Evolutionary conservation across 257 asterid genomes (phyloP).

Genomic region (Ajuga chamaepitys): DNA sequence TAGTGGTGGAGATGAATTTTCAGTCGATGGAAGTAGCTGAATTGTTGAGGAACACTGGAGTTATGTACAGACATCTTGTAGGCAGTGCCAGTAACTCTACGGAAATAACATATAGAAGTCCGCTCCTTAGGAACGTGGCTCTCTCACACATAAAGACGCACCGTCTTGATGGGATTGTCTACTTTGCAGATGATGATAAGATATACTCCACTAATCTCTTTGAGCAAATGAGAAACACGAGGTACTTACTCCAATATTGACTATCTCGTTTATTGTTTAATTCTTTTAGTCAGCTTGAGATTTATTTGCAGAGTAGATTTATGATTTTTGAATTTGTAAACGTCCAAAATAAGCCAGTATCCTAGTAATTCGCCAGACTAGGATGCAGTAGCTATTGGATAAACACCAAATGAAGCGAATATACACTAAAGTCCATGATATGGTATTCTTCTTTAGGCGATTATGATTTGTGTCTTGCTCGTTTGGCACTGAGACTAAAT

Average conservation of each 20-base stretch:
- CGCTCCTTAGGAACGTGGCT: conserved; percentile 51
- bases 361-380: neutral
- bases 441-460: neutral
- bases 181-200: conserved; percentile 66
- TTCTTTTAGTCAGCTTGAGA: conserved; percentile 4
- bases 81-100: conserved; percentile 35
- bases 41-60: conserved; percentile 56
- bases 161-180: conserved; percentile 68
- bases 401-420: neutral
- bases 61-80: conserved; percentile 64
- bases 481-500: neutral
- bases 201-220: conserved; percentile 46
- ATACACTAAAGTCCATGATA: neutral
- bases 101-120: conserved; percentile 28
- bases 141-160: conserved; percentile 66
- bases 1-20: conserved; percentile 65
- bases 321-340: too few species aligned
- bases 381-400: neutral
- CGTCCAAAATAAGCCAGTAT: neutral
- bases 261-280: neutral
- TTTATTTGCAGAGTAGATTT: too few species aligned
- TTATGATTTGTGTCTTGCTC: neutral
- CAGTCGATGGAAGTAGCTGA: conserved; percentile 62
- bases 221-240: conserved; percentile 64
- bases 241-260: conserved; percentile 34